Percentiles rank a stretch among this genome's conserved stretches.
Evolutionary conservation across 2,329 filamentous ascomycete species (phyloP).

Genomic region (Aureobasidium leucospermi): DNA sequence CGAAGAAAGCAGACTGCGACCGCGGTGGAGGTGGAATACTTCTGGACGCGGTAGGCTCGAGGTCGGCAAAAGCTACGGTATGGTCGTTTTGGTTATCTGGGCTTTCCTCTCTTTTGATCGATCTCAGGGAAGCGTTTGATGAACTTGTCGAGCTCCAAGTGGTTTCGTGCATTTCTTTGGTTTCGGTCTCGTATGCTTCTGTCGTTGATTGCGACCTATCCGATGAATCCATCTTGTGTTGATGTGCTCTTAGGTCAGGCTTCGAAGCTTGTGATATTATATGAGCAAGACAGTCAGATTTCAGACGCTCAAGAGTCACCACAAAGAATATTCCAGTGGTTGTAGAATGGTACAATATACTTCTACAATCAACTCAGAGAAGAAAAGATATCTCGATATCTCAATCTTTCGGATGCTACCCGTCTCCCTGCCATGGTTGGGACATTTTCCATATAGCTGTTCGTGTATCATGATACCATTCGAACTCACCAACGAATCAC

Average conservation of each 20-base stretch:
- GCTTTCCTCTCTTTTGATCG: neutral
- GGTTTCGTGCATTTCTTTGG: neutral
- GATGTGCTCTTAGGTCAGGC: neutral
- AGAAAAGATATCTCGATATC: neutral
- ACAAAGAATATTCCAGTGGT: too few species aligned
- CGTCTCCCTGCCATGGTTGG: neutral
- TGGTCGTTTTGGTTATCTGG: neutral
- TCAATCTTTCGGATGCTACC: neutral
- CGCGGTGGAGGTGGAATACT: neutral
- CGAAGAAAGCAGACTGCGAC: neutral
- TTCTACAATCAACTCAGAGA: neutral
- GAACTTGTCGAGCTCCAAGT: constrained; percentile 4
- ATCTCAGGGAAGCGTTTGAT: neutral
- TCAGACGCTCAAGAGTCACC: too few species aligned
- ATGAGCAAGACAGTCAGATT: neutral
- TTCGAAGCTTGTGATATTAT: neutral
- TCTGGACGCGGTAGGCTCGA: constrained; percentile 4
- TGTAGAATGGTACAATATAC: neutral
- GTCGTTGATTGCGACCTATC: neutral
- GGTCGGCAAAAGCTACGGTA: neutral
- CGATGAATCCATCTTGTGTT: neutral
- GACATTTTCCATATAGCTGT: neutral
- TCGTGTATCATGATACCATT: neutral
- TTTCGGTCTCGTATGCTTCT: neutral
- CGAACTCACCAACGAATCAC: neutral